Evolutionary conservation across 805 yeast species (phyloP).

Genomic region (Nakazawaea wyomingensis): DNA sequence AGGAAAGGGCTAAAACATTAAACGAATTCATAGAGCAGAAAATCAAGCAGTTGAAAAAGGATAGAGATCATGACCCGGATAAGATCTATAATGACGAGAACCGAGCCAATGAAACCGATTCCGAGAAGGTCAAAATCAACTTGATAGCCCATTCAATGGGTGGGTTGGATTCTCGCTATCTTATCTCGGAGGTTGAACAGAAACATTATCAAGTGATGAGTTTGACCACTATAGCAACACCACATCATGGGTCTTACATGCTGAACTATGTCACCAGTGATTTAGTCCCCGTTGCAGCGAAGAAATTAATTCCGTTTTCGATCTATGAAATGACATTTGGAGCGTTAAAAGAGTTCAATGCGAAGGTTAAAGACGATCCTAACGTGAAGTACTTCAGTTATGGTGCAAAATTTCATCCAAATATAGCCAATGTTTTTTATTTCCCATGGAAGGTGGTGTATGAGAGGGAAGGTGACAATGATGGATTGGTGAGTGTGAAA

Average conservation of each 20-base stretch:
- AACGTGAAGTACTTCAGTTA: slow-evolving; percentile 72
- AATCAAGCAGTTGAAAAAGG: slow-evolving; percentile 15
- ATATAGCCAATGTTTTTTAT: slow-evolving; percentile 55
- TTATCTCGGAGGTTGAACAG: slow-evolving; percentile 52
- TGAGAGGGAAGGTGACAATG: slow-evolving; percentile 54
- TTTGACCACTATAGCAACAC: slow-evolving; percentile 81
- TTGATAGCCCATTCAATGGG: slow-evolving; percentile 93
- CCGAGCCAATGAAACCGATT: slow-evolving; percentile 12
- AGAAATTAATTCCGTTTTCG: slow-evolving; percentile 23
- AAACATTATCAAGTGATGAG: slow-evolving; percentile 57
- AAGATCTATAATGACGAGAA: slow-evolving; percentile 19
- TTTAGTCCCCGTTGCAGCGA: slow-evolving; percentile 16
- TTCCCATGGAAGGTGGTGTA: slow-evolving; percentile 62
- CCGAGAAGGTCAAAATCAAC: slow-evolving; percentile 50
- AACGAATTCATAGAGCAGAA: slow-evolving; percentile 40
- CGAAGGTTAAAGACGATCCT: slow-evolving; percentile 46
- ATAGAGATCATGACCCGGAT: slow-evolving; percentile 16
- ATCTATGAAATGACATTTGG: slow-evolving; percentile 64
- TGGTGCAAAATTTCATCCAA: slow-evolving; percentile 70
- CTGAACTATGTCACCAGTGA: slow-evolving; percentile 60
- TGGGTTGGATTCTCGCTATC: slow-evolving; percentile 77
- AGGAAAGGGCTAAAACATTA: slow-evolving; percentile 57
- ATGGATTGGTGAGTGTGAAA: slow-evolving; percentile 77
- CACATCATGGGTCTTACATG: slow-evolving; percentile 81
- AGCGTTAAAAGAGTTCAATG: slow-evolving; percentile 51